These are phyloP conservation scores for Phaeomoniella chlamydospora DNA, from an alignment of 2,329 filamentous ascomycete genomes.

Conservation along the genomic window DNA sequence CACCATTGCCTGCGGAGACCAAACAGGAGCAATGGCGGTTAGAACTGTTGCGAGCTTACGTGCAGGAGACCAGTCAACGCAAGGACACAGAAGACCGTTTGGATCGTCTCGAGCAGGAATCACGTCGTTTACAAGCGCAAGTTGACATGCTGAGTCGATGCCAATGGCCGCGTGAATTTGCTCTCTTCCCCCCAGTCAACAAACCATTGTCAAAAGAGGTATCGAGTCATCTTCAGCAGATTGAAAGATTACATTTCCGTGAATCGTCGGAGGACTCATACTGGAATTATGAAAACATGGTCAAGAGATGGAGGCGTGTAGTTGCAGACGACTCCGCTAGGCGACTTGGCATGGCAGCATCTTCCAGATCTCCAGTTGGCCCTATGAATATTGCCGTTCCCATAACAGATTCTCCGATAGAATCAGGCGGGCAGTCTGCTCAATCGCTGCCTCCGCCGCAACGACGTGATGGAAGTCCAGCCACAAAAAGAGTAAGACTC, in stretches of 20 bases:
- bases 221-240: conserved; percentile 4
- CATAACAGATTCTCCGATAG: too few species aligned
- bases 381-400: too few species aligned
- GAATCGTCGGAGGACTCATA: conserved; percentile 10
- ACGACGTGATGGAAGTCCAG: background rate
- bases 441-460: background rate
- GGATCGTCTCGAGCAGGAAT: conserved; percentile 29
- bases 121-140: conserved; percentile 31
- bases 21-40: conserved; percentile 32
- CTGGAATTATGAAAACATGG: conserved; percentile 33
- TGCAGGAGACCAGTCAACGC: conserved; percentile 27
- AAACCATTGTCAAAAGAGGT: conserved; percentile 19
- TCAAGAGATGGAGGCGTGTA: conserved; percentile 33
- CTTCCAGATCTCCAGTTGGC: background rate
- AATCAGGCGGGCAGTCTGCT: too few species aligned
- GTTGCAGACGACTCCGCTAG: conserved; percentile 16
- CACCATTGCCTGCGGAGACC: conserved; percentile 40
- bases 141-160: conserved; percentile 29
- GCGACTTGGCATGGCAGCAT: background rate
- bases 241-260: background rate
- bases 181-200: conserved; percentile 29
- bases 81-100: conserved; percentile 27
- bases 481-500: background rate
- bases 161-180: conserved; percentile 33
- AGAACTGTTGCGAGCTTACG: conserved; percentile 31